Conservation (phyloP, 768 basidiomycete species). For the Fomitopsis serialis region DNA sequence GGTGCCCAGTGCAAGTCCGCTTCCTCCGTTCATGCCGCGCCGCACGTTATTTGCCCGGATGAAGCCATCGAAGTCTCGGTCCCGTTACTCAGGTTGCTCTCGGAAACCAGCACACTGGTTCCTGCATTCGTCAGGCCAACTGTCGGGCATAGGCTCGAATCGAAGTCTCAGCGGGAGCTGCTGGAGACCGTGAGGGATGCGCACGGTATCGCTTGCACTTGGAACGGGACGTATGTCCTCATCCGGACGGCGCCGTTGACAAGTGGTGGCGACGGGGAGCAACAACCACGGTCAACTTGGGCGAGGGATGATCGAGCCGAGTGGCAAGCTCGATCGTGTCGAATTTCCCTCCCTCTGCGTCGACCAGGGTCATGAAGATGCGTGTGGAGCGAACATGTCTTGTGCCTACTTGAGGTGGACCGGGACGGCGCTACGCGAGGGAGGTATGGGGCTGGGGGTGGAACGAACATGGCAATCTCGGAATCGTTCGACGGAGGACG, state of each 20-base stretch:
- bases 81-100: slow-evolving; percentile 25
- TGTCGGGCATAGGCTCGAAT: slow-evolving; percentile 58
- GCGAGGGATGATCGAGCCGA: slow-evolving; percentile 15
- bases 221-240: slow-evolving; percentile 71
- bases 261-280: slow-evolving; percentile 41
- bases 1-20: too few species aligned
- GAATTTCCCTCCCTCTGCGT: slow-evolving; percentile 24
- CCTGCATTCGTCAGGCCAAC: slow-evolving; percentile 3
- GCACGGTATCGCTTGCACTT: slow-evolving; percentile 52
- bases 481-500: slow-evolving; percentile 56
- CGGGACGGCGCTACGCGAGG: neutral
- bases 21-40: slow-evolving; percentile 25
- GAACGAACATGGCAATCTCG: slow-evolving; percentile 98
- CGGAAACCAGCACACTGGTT: slow-evolving; percentile 49
- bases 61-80: slow-evolving; percentile 1
- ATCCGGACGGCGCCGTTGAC: slow-evolving; percentile 9
- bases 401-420: slow-evolving; percentile 28
- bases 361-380: slow-evolving; percentile 27
- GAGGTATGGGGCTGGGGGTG: slow-evolving; percentile 91
- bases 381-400: slow-evolving; percentile 87
- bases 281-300: slow-evolving; percentile 65
- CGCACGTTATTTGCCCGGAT: slow-evolving; percentile 26
- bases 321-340: slow-evolving; percentile 21
- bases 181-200: slow-evolving; percentile 23
- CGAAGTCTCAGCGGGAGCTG: slow-evolving; percentile 51